Conservation (phyloP, 2,329 filamentous ascomycete genomes). For the Neonectria ditissima region DNA sequence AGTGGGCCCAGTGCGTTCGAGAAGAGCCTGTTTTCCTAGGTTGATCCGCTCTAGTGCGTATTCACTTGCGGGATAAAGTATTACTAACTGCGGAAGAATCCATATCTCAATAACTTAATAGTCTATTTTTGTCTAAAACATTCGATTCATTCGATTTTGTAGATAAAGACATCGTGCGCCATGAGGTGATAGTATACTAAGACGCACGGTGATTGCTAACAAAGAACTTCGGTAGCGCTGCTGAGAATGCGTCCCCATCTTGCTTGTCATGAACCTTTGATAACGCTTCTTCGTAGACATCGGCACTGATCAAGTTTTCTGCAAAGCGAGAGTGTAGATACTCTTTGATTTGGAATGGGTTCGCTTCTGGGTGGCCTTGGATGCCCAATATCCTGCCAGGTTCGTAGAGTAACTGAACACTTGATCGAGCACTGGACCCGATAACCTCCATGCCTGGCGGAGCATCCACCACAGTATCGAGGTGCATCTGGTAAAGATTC, state of each 20-base stretch:
- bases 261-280: not conserved
- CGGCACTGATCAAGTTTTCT: not conserved
- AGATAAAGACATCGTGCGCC: not conserved
- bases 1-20: no score
- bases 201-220: not conserved
- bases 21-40: no score
- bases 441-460: not conserved
- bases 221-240: slow-evolving; percentile 6
- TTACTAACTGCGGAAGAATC: not conserved
- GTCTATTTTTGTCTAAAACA: not conserved
- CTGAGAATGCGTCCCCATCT: slow-evolving; percentile 4
- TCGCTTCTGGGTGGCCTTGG: slow-evolving; percentile 15
- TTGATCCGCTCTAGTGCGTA: no score
- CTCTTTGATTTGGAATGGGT: slow-evolving; percentile 5
- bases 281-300: slow-evolving; percentile 1
- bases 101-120: not conserved
- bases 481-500: slow-evolving; percentile 5
- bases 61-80: not conserved
- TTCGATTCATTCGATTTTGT: no score
- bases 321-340: slow-evolving; percentile 1
- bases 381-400: slow-evolving; percentile 5
- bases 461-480: not conserved
- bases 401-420: slow-evolving; percentile 9
- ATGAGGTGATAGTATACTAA: not conserved
- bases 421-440: slow-evolving; percentile 4